Percentiles rank a stretch among this genome's conserved stretches.
Conservation (phyloP, 2,329 filamentous ascomycete genomes). For the Alternaria sp. region DNA sequence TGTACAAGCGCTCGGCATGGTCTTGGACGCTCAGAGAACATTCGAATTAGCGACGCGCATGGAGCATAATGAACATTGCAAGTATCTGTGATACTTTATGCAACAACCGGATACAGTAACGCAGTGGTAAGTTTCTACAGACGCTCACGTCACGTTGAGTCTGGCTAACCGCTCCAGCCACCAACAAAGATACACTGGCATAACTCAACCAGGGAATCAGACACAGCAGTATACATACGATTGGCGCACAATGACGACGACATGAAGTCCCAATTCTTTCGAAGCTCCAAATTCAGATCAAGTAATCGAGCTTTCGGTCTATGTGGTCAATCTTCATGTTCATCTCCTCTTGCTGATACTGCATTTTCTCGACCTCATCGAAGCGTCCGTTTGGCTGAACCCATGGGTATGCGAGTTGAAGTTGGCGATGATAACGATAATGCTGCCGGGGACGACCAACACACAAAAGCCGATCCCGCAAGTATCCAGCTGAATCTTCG, state of each 20-base stretch:
- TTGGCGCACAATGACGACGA: neutral
- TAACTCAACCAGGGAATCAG: neutral
- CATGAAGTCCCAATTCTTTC: neutral
- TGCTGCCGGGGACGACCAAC: neutral
- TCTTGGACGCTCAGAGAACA: neutral
- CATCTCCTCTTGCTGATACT: constrained; percentile 11
- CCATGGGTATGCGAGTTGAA: neutral
- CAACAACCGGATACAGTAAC: neutral
- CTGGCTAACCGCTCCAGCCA: neutral
- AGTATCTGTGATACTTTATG: neutral
- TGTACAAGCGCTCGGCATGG: neutral
- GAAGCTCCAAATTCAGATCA: neutral
- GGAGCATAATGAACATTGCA: neutral
- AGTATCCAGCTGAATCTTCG: neutral
- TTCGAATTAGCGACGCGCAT: neutral
- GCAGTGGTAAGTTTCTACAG: neutral
- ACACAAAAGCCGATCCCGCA: neutral
- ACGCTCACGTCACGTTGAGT: neutral
- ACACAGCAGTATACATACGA: neutral
- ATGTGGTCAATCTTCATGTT: constrained; percentile 7
- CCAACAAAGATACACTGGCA: neutral
- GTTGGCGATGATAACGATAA: neutral
- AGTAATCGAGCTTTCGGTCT: neutral
- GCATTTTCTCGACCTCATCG: constrained; percentile 1
- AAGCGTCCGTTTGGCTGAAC: neutral